Base-by-base conservation (phyloP, 164 flowering plant species). In the Umbilicus rupestris region DNA sequence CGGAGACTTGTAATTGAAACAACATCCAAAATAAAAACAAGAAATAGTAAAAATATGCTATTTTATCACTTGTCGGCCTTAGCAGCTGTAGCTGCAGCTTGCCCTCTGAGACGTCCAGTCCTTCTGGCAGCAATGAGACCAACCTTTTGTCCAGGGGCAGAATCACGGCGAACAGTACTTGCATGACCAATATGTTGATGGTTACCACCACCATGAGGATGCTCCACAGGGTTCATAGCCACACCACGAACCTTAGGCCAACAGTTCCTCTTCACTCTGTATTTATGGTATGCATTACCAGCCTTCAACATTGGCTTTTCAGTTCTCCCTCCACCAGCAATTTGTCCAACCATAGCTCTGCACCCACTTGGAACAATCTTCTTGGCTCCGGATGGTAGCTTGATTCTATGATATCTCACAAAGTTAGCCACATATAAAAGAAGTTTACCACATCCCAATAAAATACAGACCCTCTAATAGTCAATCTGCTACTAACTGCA, bases 211-310 rank as follows among this genome's bases (percentile, higher is more conserved):
- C 44, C 44, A 41, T 41, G 44, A 41, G 44, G 44, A 41, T 41
- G 44, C 44, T 41, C 44, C 44, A 41, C 44, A 6, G 44, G 44
- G 44, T 41, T 41, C 44, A 41, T 41, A 41, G 44, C 44, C 44
- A 83, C 86, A 80, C 84, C 86, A 74, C 83, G 84, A 12, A 81
- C 84, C 84, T 79, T 83, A 19, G 84, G 86, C 86, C 86, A 83
- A 80, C 84, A 79, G 79, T 83, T 83, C 71, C 86, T 76, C 83
- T 81, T 83, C 62, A 81, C 86, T 44, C 80, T 74, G 68, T 42
- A 83, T 59, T 83, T 83, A 77, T 83, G 86, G 66, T 79, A 83
- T 1, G 84, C 84, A 66, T 83, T 83, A 3, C 86, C 86, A 41
- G 86, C 86, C 72, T 82, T 80, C 35, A 82, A 76, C 41, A 80